Base-by-base conservation (phyloP, 495 filamentous ascomycete species). In the Gamarada debralockiae region DNA sequence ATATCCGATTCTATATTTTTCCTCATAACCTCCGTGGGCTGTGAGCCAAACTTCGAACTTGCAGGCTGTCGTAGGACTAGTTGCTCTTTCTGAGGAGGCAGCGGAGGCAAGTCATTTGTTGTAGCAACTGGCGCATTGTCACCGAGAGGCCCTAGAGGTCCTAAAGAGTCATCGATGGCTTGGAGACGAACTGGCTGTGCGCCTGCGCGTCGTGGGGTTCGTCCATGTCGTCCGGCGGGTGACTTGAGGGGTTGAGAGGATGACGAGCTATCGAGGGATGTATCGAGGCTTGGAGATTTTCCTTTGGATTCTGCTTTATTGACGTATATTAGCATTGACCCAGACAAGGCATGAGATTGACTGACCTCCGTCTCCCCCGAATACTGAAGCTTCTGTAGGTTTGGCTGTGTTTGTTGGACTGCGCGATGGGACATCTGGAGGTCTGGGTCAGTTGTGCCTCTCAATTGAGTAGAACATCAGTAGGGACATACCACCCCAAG, bases 131-230 rank as follows among this genome's bases (percentile, higher is more conserved):
- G 68, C 37, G 77, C 71, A 38, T 78, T 83, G 51, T 84, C 78
- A 20, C 86, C 85, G 2, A 91, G 72, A 47, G 93, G 90, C 33
- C 93, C 95, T 24, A 98, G 78, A n/a, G 93, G 93, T 24, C 93
- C 95, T 44, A 95, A 76, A 38, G 90, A 85, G 65, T 96, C 89
- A 61, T 92, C 90, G 54, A 95, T 84, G 27, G 90, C 89, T 72
- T 97, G 86, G 42, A 97, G 78, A 38, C 82, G 82, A 34, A 89
- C 95, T 29, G 87, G 78, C 65, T 93, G 90, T 34, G 87, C 85
- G 64, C 82, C 87, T 57, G 90, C 77, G 58, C 88, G 87, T 48
- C 89, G 85, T 29, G 78, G 81, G 21, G 80, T 84, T 60, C 61
- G 56, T 21, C 52, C 49, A n/a, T 53, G 48, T 48, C 61, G 54